A percentile compares a stretch with the other conserved stretches of the same genome.
Evolutionary conservation across 345 rosid species (phyloP).

Genomic region (Carallia brachiata): DNA sequence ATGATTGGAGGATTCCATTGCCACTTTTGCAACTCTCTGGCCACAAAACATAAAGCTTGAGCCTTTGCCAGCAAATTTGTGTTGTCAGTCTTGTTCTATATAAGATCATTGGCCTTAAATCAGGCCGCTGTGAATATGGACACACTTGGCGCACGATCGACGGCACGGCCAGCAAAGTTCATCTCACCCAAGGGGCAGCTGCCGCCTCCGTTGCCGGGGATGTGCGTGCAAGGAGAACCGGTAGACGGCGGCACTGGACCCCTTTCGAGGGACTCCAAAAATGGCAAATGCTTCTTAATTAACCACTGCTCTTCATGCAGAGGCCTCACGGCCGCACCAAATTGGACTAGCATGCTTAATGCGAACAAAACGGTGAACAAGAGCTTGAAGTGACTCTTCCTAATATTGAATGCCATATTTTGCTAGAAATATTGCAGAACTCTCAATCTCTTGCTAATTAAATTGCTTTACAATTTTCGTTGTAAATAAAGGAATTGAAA

Average conservation of each 20-base stretch:
- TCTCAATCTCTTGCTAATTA: no score
- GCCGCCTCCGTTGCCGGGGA: slow-evolving; percentile 10
- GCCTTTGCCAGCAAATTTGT: no score
- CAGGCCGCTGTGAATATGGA: background rate
- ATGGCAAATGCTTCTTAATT: slow-evolving; percentile 5
- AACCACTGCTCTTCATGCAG: slow-evolving; percentile 10
- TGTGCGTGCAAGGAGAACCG: slow-evolving; percentile 22
- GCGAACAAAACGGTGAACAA: slow-evolving; percentile 9
- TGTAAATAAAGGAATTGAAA: no score
- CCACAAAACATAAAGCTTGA: no score
- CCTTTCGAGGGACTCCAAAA: slow-evolving; percentile 16
- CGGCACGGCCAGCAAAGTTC: slow-evolving; percentile 32
- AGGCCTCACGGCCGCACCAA: slow-evolving; percentile 26
- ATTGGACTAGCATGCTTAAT: slow-evolving; percentile 1
- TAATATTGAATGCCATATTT: background rate
- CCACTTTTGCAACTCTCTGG: no score
- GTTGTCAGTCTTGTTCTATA: no score
- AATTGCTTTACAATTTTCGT: no score
- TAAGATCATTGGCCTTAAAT: no score
- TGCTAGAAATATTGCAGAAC: no score
- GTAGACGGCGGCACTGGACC: slow-evolving; percentile 18
- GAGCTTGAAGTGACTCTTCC: background rate
- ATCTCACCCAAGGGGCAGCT: slow-evolving; percentile 6
- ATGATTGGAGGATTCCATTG: no score
- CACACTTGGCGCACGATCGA: slow-evolving; percentile 9